Conservation (phyloP, 441 rosid species). For the Erodium texanum region DNA sequence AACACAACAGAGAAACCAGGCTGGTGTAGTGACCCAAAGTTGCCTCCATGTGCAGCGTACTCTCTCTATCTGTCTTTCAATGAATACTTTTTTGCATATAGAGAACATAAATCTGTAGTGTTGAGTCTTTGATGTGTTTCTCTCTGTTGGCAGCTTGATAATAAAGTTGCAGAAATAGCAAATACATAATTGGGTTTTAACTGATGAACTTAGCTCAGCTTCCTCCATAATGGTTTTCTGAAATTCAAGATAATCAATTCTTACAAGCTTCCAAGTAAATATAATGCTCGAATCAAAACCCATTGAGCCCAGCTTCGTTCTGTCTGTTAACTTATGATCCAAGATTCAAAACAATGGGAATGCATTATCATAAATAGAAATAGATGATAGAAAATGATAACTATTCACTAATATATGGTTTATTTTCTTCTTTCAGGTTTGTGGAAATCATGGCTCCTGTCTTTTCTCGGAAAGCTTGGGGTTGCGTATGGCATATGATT, state of each 20-base stretch:
- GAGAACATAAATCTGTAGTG: not conserved
- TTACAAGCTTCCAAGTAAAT: no score
- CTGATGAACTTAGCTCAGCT: no score
- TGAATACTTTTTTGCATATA: not conserved
- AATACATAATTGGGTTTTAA: not conserved
- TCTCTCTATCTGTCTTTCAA: slow-evolving; percentile 13
- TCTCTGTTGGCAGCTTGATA: not conserved
- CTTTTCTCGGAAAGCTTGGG: slow-evolving; percentile 84
- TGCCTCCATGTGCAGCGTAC: slow-evolving; percentile 99
- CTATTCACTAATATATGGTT: not conserved
- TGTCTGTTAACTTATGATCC: no score
- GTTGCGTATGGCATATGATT: slow-evolving; percentile 92
- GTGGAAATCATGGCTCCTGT: slow-evolving; percentile 99
- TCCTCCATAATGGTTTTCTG: no score
- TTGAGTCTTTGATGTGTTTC: slow-evolving; percentile 1
- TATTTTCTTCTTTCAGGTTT: slow-evolving; percentile 44
- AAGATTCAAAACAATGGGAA: no score
- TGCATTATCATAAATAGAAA: no score
- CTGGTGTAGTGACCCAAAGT: slow-evolving; percentile 66
- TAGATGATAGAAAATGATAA: no score
- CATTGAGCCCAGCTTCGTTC: no score
- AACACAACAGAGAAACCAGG: slow-evolving; percentile 73
- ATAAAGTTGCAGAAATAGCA: not conserved
- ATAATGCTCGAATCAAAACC: no score
- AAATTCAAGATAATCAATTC: no score